Evolutionary conservation across 352 stramenopile species (phyloP), one percentile per base, ranked within the genome.

Genomic region (Phytophthora agathidicida): DNA sequence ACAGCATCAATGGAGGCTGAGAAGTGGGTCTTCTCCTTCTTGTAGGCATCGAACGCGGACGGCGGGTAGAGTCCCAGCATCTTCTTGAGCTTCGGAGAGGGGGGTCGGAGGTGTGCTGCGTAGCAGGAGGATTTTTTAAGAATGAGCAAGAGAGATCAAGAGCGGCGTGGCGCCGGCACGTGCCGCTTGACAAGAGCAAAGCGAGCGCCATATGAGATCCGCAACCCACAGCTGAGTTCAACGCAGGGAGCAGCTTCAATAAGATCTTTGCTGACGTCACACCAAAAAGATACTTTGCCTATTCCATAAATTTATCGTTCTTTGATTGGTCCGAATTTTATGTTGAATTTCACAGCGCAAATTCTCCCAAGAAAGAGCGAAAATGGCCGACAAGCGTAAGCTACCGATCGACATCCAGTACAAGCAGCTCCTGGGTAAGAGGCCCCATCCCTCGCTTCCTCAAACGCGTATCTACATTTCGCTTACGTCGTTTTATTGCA

Each of bases 361-460:
- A n/a, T n/a, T n/a, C n/a, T n/a, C n/a, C n/a, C n/a, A n/a, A n/a
- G n/a, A n/a, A n/a, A n/a, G n/a, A n/a, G n/a, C n/a, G 16, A 38
- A 30, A 51, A 88, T 90, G 80, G 67, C 71, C 28, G 80, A 90
- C 60, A 67, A 77, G 60, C 71, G 68, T 37, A 83, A 84, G 49
- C 42, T 85, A 65, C 80, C 73, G 45, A 93, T 93, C 65, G 83
- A 93, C 65, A 86, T 93, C 54, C 75, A 86, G 53, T 89, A 89
- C 71, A 81, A 83, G 44, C 86, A 91, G 68, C 77, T 93, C 7
- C 65, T 93, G 19, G 83, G 83, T 93, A 71, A 24, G 71, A 43
- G n/a, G 1, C 3, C 7, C 9, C 19, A 7, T 28, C 16, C 8
- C 30, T 26, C 14, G 10, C 5, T 23, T 26, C 19, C 26, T 2